Evolutionary conservation across 2,329 filamentous ascomycete genomes (phyloP).

Genomic region (Elsinoe ampelina): DNA sequence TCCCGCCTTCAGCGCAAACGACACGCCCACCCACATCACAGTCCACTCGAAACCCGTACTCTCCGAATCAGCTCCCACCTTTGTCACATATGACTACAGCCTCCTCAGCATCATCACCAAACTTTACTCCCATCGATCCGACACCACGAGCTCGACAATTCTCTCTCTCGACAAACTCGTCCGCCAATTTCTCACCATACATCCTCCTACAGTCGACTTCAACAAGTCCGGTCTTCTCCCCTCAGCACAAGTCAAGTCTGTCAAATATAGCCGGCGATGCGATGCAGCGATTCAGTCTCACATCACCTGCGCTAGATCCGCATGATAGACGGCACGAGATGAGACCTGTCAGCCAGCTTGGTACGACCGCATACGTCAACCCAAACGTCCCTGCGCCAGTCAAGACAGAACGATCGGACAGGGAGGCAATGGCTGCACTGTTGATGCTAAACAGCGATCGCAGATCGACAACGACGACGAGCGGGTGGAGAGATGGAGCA

Average conservation of each 20-base stretch:
- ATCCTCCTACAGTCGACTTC: conserved; percentile 3
- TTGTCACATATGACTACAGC: conserved; percentile 33
- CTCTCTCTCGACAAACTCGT: conserved; percentile 10
- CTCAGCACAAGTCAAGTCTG: conserved; percentile 9
- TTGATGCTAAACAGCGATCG: conserved; percentile 81
- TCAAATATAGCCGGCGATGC: conserved; percentile 9
- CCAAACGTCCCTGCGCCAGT: not conserved
- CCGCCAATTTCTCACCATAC: conserved; percentile 7
- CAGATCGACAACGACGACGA: conserved; percentile 31
- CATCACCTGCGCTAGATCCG: conserved; percentile 15
- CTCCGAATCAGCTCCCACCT: conserved; percentile 33
- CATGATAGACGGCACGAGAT: not conserved
- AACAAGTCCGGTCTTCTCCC: not conserved
- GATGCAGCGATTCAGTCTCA: conserved; percentile 13
- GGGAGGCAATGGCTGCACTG: conserved; percentile 76
- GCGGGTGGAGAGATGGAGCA: conserved; percentile 26
- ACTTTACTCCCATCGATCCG: conserved; percentile 48
- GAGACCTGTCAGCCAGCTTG: conserved; percentile 6
- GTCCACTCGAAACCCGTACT: conserved; percentile 23
- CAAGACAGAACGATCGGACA: conserved; percentile 35
- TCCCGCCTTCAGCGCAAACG: conserved; percentile 18
- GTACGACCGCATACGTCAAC: not conserved
- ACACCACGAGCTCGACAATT: conserved; percentile 21
- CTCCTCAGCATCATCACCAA: conserved; percentile 40
- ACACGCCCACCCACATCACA: conserved; percentile 12